Conservation (phyloP, 2,329 filamentous ascomycete genomes). For the Elsinoe perseae region DNA sequence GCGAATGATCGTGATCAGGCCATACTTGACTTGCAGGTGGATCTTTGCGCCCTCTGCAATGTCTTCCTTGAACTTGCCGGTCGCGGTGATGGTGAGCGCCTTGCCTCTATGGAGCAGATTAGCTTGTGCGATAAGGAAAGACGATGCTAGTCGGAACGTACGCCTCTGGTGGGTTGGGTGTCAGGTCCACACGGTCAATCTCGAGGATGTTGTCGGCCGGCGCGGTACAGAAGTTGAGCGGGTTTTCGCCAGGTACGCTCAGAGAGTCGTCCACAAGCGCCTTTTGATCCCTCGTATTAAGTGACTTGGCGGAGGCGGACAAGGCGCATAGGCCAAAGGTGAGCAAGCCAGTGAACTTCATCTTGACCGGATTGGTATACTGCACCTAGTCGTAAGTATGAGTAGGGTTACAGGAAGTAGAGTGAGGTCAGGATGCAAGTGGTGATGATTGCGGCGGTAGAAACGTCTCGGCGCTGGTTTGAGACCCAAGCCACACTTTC, state of each 20-base stretch:
- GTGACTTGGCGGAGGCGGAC: slow-evolving; percentile 25
- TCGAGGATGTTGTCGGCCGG: slow-evolving; percentile 62
- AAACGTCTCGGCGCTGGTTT: background rate
- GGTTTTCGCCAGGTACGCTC: slow-evolving; percentile 76
- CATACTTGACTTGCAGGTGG: slow-evolving; percentile 81
- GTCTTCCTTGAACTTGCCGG: slow-evolving; percentile 62
- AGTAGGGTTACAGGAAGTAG: background rate
- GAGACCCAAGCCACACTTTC: background rate
- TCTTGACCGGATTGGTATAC: slow-evolving; percentile 17
- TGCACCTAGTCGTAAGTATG: background rate
- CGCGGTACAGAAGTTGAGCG: slow-evolving; percentile 68
- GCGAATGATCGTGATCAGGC: slow-evolving; percentile 80
- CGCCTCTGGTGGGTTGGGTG: slow-evolving; percentile 80
- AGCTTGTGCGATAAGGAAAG: background rate
- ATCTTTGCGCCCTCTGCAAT: slow-evolving; percentile 76
- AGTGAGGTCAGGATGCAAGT: background rate
- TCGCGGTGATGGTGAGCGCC: slow-evolving; percentile 69
- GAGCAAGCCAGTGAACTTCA: slow-evolving; percentile 28
- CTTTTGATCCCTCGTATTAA: slow-evolving; percentile 20
- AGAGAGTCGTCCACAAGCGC: slow-evolving; percentile 38
- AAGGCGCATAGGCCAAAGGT: slow-evolving; percentile 25
- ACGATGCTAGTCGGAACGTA: slow-evolving; percentile 37
- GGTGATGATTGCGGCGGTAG: slow-evolving; percentile 7
- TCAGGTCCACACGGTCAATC: slow-evolving; percentile 72
- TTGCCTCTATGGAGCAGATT: slow-evolving; percentile 54